Base-by-base conservation (phyloP, 805 yeast species). In the Isabelozyma pseudorhagii region DNA sequence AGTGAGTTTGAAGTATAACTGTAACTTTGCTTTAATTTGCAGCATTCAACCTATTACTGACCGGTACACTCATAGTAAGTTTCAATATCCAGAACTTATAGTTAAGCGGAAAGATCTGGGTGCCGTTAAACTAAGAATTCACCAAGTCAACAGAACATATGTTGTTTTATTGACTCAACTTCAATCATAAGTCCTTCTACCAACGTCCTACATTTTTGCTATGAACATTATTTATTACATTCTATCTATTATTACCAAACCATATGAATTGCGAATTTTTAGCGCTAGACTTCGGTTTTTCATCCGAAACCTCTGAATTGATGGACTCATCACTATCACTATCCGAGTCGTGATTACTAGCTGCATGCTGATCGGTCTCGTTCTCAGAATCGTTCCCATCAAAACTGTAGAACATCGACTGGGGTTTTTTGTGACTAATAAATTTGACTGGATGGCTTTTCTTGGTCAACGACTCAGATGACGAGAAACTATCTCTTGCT, bases 181-280 rank as follows among this genome's bases (percentile, higher is more conserved):
- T 2, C 17, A 15, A 15, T 15, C 17, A 15, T 15, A 15, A 15
- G 25, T 5, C 36, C 10, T 31, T 13, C 7, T 31, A 5, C 10
- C 10, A 10, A 10, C 36, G n/a, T 31, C n/a, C n/a, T 31, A 31
- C 36, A 5, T 15, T 8, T 31, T 31, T 31, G 36, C n/a, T 31
- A 10, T 9, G 10, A 13, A 31, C 10, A 10, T 31, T 31, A 9
- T 31, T 31, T 13, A 9, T 31, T 31, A 2, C 4, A 21, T 21
- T 21, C 15, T 51, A 53, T 54, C 61, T 59, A 52, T 70, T 71
- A 54, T 66, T 68, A 9, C 77, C 75, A 59, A 72, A 69, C 76
- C 78, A 72, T 51, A 64, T 56, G 54, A 64, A 65, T 50, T 61
- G 61, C 36, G 36, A 31, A 10, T 31, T 31, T 9, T 31, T 3